Evolutionary conservation across 2,329 filamentous ascomycete genomes (phyloP).

Genomic region (Penicillium psychrosexuale): DNA sequence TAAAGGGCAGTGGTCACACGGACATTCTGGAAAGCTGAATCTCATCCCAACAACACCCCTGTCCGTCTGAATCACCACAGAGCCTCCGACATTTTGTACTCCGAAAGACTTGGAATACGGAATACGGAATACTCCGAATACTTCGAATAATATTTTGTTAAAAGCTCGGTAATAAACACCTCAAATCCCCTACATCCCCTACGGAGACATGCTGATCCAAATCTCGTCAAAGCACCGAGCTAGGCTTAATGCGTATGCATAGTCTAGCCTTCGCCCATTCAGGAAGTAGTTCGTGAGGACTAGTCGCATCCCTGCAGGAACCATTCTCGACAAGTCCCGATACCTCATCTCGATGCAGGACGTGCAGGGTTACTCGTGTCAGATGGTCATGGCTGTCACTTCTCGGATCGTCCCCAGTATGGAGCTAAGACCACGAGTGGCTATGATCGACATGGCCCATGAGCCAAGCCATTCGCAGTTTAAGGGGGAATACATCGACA

Average conservation of each 20-base stretch:
- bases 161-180: not conserved
- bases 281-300: constrained; percentile 17
- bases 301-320: constrained; percentile 22
- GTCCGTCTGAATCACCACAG: constrained; percentile 18
- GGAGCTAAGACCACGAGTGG: not conserved
- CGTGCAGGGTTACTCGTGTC: constrained; percentile 18
- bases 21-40: constrained; percentile 7
- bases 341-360: constrained; percentile 14
- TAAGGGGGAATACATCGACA: not conserved
- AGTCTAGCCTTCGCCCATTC: not conserved
- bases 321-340: constrained; percentile 7
- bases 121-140: not conserved
- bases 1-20: not conserved
- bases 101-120: not conserved
- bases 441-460: constrained; percentile 1
- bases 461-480: not conserved
- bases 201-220: not conserved
- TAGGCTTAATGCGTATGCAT: not conserved
- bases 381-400: constrained; percentile 9
- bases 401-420: constrained; percentile 2
- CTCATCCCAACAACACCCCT: constrained; percentile 6
- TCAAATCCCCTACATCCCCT: not conserved
- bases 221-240: not conserved
- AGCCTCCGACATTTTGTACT: constrained; percentile 4
- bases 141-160: not conserved